These are phyloP conservation scores for Diplosphaera chodatii DNA, from an alignment of 139 green algal species.

Conservation along the genomic window DNA sequence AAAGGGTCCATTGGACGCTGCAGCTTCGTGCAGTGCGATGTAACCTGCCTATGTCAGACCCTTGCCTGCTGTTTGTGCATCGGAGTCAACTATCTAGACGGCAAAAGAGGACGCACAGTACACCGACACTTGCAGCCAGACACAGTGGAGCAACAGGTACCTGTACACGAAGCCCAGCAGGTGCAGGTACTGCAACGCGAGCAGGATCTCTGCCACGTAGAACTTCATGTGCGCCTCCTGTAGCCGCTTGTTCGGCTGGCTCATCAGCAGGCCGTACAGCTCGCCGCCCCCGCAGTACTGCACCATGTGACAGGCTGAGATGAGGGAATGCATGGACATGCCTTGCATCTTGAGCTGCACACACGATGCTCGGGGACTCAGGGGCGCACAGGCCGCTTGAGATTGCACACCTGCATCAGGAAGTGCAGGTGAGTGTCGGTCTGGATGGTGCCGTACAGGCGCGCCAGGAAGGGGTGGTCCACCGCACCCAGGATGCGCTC, in stretches of 20 bases:
- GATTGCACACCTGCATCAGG: slow-evolving; percentile 53
- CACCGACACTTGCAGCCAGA: too few relatives aligned
- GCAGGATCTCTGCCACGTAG: slow-evolving; percentile 87
- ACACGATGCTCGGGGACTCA: too few relatives aligned
- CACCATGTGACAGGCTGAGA: too few relatives aligned
- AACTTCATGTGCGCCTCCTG: slow-evolving; percentile 75
- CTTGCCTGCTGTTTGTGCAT: too few relatives aligned
- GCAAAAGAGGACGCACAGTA: too few relatives aligned
- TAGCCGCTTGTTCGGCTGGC: slow-evolving; percentile 69
- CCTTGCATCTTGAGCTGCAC: too few relatives aligned
- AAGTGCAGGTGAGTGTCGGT: slow-evolving; percentile 88
- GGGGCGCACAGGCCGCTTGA: background rate
- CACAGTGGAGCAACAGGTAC: background rate
- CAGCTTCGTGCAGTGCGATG: too few relatives aligned
- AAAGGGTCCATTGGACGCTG: too few relatives aligned
- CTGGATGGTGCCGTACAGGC: slow-evolving; percentile 88
- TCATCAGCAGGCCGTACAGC: slow-evolving; percentile 69
- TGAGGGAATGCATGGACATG: too few relatives aligned
- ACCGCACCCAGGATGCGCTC: slow-evolving; percentile 72
- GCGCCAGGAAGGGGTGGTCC: slow-evolving; percentile 97
- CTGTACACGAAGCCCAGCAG: slow-evolving; percentile 92
- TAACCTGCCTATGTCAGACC: too few relatives aligned
- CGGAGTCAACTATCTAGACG: too few relatives aligned
- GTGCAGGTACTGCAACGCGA: slow-evolving; percentile 98
- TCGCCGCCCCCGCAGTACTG: slow-evolving; percentile 68